Evolutionary conservation across 2,329 filamentous ascomycete species (phyloP).

Genomic region (Ceratocystis diversiconidia): DNA sequence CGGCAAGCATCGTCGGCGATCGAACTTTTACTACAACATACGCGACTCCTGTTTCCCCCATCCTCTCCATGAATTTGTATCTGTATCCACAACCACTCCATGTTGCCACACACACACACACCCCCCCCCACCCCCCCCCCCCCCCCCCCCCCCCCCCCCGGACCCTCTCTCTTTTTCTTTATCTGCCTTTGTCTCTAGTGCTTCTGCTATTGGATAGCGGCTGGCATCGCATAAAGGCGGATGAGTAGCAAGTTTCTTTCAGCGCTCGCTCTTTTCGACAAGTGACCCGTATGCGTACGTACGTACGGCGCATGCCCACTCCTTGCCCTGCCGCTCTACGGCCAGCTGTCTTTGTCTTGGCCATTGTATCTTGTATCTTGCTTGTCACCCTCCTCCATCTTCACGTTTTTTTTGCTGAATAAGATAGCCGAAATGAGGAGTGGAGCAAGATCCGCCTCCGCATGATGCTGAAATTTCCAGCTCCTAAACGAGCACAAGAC

Average conservation of each 20-base stretch:
- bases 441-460: background rate
- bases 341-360: background rate
- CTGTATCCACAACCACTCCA: too few species aligned
- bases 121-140: background rate
- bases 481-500: background rate
- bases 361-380: background rate
- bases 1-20: background rate
- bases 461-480: background rate
- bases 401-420: constrained; percentile 1
- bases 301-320: too few species aligned
- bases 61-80: background rate
- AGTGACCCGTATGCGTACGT: too few species aligned
- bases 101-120: background rate
- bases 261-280: too few species aligned
- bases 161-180: background rate
- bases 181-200: too few species aligned
- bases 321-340: background rate
- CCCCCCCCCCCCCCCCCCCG: background rate
- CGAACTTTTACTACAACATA: background rate
- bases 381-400: background rate
- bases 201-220: too few species aligned
- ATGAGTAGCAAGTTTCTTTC: too few species aligned
- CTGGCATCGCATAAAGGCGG: too few species aligned
- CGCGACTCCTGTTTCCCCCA: too few species aligned
- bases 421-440: background rate